Percentiles rank a stretch among this genome's conserved stretches.
Evolutionary conservation across 768 basidiomycete species (phyloP).

Genomic region (Auricularia heimuer): DNA sequence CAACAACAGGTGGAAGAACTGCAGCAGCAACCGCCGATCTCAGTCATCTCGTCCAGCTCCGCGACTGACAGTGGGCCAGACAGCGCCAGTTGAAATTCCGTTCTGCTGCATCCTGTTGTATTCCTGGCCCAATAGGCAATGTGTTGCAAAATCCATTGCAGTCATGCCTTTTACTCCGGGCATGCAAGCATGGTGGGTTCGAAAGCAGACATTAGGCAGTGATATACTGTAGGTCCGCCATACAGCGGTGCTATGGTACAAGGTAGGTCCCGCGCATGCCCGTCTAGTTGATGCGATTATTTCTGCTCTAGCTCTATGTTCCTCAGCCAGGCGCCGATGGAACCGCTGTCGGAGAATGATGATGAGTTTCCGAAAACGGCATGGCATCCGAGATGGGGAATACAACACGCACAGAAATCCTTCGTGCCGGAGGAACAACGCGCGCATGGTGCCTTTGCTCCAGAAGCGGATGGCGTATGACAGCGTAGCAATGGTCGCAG

Average conservation of each 20-base stretch:
- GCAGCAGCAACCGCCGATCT: background rate
- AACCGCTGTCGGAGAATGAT: slow-evolving; percentile 44
- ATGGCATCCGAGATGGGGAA: background rate
- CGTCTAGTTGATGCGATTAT: background rate
- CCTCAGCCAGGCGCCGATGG: slow-evolving; percentile 97
- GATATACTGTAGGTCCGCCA: background rate
- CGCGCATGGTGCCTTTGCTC: slow-evolving; percentile 95
- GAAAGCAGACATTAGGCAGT: background rate
- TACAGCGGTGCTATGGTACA: background rate
- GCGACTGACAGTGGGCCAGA: background rate
- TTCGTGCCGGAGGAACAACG: slow-evolving; percentile 94
- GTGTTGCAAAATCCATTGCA: background rate
- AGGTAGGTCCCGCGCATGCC: background rate
- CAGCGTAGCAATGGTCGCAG: slow-evolving; percentile 91
- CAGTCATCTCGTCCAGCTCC: background rate
- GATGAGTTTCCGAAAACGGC: slow-evolving; percentile 7
- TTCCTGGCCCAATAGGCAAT: background rate
- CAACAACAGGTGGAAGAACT: background rate
- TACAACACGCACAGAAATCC: slow-evolving; percentile 72
- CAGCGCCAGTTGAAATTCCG: background rate
- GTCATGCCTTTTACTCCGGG: background rate
- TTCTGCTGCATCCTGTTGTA: background rate
- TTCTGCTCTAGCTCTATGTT: slow-evolving; percentile 67
- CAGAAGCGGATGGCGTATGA: slow-evolving; percentile 99
- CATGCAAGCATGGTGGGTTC: background rate